Percentiles rank a stretch among this genome's conserved stretches.
Evolutionary conservation across 139 green algal genomes (phyloP).

Genomic region (Chlamydomonas incerta): DNA sequence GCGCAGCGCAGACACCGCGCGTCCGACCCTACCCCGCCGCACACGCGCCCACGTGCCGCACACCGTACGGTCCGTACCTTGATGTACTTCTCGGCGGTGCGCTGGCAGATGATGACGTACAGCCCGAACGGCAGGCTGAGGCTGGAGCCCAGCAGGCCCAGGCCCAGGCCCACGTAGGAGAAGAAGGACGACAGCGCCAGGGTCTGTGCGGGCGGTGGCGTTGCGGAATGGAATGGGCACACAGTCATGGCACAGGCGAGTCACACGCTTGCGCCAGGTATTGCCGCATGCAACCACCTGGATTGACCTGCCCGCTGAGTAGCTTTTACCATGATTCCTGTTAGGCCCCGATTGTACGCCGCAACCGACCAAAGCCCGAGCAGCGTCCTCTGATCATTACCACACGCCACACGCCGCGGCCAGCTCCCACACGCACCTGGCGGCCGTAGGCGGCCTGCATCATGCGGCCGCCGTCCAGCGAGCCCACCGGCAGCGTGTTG

Average conservation of each 20-base stretch:
- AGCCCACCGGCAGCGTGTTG: conserved; percentile 89
- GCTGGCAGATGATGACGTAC: conserved; percentile 89
- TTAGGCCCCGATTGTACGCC: no score
- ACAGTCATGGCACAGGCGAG: no score
- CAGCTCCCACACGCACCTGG: not conserved
- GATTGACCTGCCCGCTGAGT: no score
- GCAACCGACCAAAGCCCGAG: no score
- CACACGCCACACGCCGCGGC: no score
- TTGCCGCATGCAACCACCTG: no score
- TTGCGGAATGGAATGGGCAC: conserved; percentile 53
- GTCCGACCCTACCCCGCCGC: no score
- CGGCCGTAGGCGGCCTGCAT: conserved; percentile 63
- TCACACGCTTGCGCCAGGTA: no score
- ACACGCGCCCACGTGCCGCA: no score
- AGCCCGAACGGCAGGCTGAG: conserved; percentile 88
- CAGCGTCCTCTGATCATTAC: no score
- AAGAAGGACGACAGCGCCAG: conserved; percentile 84
- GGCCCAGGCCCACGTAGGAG: conserved; percentile 84
- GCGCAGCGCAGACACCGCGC: no score
- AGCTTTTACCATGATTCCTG: no score
- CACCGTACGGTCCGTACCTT: not conserved
- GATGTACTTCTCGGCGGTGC: conserved; percentile 79
- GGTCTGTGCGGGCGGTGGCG: conserved; percentile 28
- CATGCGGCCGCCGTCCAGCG: conserved; percentile 84
- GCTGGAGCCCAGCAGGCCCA: conserved; percentile 81